Evolutionary conservation across 805 yeast genomes (phyloP).

Genomic region (Sugiyamaella qingdaonensis): DNA sequence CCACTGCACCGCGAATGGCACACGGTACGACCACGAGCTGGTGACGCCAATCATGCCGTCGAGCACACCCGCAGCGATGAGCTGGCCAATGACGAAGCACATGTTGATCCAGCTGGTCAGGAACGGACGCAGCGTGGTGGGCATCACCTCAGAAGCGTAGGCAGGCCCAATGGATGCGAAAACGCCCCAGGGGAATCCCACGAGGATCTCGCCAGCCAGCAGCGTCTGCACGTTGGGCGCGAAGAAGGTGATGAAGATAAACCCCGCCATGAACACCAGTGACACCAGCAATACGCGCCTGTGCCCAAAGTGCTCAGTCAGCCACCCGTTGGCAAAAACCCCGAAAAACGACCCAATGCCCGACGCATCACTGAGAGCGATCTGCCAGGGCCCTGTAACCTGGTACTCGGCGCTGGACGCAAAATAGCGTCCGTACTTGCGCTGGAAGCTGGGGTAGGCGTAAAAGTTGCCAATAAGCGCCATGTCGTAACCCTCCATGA

Average conservation of each 20-base stretch:
- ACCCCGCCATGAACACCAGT: constrained; percentile 30
- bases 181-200: constrained; percentile 47
- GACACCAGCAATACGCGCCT: constrained; percentile 37
- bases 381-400: constrained; percentile 38
- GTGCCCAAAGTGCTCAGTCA: constrained; percentile 43
- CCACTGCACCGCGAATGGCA: constrained; percentile 60
- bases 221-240: constrained; percentile 37
- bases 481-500: constrained; percentile 51
- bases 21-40: constrained; percentile 40
- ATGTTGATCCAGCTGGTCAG: constrained; percentile 47
- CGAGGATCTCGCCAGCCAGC: constrained; percentile 35
- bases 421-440: constrained; percentile 35
- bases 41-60: constrained; percentile 30
- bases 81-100: constrained; percentile 56
- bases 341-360: constrained; percentile 39
- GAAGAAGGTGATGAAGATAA: constrained; percentile 42
- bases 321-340: constrained; percentile 38
- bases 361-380: constrained; percentile 24
- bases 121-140: constrained; percentile 45
- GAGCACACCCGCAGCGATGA: constrained; percentile 49
- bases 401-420: constrained; percentile 10
- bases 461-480: constrained; percentile 40
- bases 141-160: constrained; percentile 54
- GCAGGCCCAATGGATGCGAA: constrained; percentile 47
- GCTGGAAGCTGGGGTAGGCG: constrained; percentile 42